These are phyloP conservation scores for Nakaseomyces nivariensis DNA, from an alignment of 1,139 yeast genomes.

Conservation along the genomic window DNA sequence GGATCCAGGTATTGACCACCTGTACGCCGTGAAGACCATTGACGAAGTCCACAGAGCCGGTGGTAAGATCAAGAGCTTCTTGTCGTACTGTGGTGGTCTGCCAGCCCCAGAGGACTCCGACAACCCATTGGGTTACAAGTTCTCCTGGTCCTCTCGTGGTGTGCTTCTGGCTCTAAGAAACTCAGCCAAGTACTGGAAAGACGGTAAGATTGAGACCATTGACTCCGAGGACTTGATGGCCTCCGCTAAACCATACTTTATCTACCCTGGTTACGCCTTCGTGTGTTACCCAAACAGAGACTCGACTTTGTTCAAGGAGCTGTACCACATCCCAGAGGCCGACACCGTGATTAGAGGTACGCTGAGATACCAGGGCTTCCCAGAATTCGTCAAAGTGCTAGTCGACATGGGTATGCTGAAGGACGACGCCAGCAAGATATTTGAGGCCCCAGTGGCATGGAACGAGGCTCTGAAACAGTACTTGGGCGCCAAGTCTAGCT, in stretches of 20 bases:
- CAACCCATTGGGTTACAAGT: conserved; percentile 96
- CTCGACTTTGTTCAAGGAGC: conserved; percentile 85
- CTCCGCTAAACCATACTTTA: conserved; percentile 87
- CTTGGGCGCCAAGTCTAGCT: conserved; percentile 61
- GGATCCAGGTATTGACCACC: conserved; percentile 97
- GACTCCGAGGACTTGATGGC: conserved; percentile 90
- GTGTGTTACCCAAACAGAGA: conserved; percentile 98
- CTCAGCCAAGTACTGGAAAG: conserved; percentile 79
- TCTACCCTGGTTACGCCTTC: conserved; percentile 90
- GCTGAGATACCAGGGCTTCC: conserved; percentile 96
- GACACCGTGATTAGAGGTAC: conserved; percentile 96
- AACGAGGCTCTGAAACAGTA: conserved; percentile 73
- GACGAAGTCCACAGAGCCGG: conserved; percentile 88
- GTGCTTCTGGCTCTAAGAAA: conserved; percentile 91
- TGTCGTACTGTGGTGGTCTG: conserved; percentile 96
- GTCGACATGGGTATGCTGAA: conserved; percentile 89
- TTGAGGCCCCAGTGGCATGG: conserved; percentile 63
- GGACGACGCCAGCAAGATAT: conserved; percentile 57
- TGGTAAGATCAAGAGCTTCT: conserved; percentile 88
- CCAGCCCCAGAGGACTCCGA: conserved; percentile 97
- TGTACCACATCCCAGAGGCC: conserved; percentile 93
- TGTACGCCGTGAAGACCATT: conserved; percentile 95
- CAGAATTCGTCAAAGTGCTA: conserved; percentile 89
- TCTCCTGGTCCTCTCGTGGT: conserved; percentile 98
- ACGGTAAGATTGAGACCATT: conserved; percentile 73